These are phyloP conservation scores for Aspergillus indologenus DNA, from an alignment of 495 filamentous ascomycete species.

Conservation along the genomic window DNA sequence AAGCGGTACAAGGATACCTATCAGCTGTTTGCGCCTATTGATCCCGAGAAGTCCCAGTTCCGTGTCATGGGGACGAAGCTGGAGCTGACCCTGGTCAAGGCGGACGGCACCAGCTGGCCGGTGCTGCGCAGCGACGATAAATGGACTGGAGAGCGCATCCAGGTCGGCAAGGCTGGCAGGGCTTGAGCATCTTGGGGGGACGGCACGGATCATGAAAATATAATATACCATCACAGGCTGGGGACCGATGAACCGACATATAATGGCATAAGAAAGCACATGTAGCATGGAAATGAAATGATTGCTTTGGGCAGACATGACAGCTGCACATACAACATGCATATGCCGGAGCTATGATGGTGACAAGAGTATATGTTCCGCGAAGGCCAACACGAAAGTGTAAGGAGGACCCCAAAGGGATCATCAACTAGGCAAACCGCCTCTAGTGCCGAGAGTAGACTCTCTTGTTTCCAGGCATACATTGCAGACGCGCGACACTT, in stretches of 20 bases:
- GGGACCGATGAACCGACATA: slow-evolving; percentile 4
- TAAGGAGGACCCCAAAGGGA: too few relatives aligned
- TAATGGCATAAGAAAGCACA: slow-evolving; percentile 1
- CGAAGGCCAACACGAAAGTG: too few relatives aligned
- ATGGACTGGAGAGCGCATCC: slow-evolving; percentile 73
- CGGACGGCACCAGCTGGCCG: slow-evolving; percentile 80
- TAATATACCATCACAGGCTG: neutral
- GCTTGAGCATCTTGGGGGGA: slow-evolving; percentile 41
- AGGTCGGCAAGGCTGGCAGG: slow-evolving; percentile 74
- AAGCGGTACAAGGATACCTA: slow-evolving; percentile 79
- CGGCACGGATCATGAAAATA: slow-evolving; percentile 6
- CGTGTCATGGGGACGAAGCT: slow-evolving; percentile 95
- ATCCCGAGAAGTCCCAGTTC: slow-evolving; percentile 68
- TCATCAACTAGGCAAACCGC: too few relatives aligned
- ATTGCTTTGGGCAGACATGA: too few relatives aligned
- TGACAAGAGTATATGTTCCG: too few relatives aligned
- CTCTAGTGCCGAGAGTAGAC: too few relatives aligned
- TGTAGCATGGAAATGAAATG: neutral
- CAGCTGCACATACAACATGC: neutral
- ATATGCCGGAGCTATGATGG: too few relatives aligned
- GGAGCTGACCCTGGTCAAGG: slow-evolving; percentile 80
- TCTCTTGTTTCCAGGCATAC: too few relatives aligned
- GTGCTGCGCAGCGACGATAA: slow-evolving; percentile 82
- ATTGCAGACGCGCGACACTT: too few relatives aligned
- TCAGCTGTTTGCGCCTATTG: slow-evolving; percentile 72